Base-by-base conservation (phyloP, 768 basidiomycete species). In the Xerocomellus amylosporus region DNA sequence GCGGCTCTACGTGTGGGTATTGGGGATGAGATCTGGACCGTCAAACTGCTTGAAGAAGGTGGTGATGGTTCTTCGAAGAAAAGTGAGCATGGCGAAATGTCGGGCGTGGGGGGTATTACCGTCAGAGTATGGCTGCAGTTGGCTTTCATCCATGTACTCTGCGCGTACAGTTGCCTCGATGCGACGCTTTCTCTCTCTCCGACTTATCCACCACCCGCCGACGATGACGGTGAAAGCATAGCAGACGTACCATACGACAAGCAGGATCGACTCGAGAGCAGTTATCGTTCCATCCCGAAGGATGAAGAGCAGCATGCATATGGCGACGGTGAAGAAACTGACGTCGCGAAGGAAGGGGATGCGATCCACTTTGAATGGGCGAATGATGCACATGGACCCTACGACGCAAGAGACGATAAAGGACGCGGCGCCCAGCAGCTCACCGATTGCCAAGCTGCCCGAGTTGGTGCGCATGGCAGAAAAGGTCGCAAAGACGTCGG, bases 341-440 rank as follows among this genome's bases (percentile, higher is more conserved):
- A 96, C 90, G 70, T 99, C 97, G 37, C 97, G 87, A 12, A 98
- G 72, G 74, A 98, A 99, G 0, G 90, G 87, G 17, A 77, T 75
- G 0, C 77, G 83, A 33, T 87, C 77, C 28, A 98, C 93, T 60
- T 83, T 81, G 73, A 99, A 99, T 0, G 96, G 95, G 54, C 88
- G 90, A 72, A 98, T 93, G 71, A 98, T 86, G 62, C 92, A 94
- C 87, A 99, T 96, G n/a, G 90, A 88, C 8, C 97, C 97, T 13
- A 93, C 96, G 22, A 99, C 97, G 64, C 94, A 93, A 2, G 93
- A 93, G 20, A 92, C 86, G 71, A 99, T 95, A 75, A 99, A 99
- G 2, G 91, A 82, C 0, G 96, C 95, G 2, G 96, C 96, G 7
- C 97, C 97, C 13, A 99, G 76, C 8, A 99, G 79, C 68, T 99